phyloP scores from a whole-genome alignment of 192 early-diverging fungal species.

The Allomyces arbusculus region DNA sequence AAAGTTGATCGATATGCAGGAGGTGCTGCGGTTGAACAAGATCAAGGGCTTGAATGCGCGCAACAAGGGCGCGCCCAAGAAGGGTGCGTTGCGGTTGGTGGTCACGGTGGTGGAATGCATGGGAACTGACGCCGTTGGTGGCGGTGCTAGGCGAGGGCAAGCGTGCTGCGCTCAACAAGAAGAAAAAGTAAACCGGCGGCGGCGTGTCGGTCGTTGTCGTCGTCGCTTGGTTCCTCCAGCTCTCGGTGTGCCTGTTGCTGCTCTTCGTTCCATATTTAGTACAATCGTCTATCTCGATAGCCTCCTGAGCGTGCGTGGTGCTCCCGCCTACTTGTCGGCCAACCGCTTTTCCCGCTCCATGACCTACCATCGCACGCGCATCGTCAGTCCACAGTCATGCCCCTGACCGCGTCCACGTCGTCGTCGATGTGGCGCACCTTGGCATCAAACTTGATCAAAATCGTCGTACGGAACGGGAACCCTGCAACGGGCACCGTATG shows the following conservation, averaged over 20 bases:
- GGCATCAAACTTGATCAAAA: constrained; percentile 86
- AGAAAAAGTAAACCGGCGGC: no score
- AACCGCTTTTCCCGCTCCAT: constrained; percentile 53
- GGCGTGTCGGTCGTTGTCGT: no score
- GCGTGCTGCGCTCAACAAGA: no score
- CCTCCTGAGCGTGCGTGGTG: no score
- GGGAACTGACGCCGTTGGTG: no score
- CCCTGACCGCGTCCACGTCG: not conserved
- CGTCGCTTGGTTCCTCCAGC: no score
- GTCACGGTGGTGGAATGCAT: no score
- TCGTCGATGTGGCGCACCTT: not conserved
- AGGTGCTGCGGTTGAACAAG: not conserved
- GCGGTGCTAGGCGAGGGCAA: no score
- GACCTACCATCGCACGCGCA: constrained; percentile 13
- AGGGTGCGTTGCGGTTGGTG: not conserved
- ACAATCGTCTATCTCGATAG: no score
- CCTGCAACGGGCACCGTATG: constrained; percentile 76
- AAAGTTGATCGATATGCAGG: not conserved
- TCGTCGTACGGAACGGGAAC: constrained; percentile 73
- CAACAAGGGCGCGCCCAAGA: not conserved
- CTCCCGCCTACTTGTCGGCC: constrained; percentile 13
- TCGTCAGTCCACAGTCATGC: constrained; percentile 4
- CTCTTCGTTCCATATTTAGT: no score
- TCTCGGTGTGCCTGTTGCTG: no score
- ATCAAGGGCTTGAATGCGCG: not conserved